Evolutionary conservation across 805 yeast species (phyloP).

Genomic region (Lipomyces orientalis): DNA sequence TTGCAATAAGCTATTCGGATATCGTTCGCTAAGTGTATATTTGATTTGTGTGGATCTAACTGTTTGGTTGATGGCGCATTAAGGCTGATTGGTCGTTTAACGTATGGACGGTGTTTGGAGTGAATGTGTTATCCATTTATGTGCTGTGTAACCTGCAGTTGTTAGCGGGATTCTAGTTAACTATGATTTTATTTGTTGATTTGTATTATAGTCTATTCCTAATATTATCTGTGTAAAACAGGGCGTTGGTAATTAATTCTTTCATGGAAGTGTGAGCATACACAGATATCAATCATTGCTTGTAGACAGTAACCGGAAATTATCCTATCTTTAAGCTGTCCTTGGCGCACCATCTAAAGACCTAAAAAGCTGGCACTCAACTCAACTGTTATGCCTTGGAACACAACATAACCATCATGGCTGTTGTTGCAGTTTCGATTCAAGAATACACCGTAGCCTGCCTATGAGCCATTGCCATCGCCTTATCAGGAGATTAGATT

Average conservation of each 20-base stretch:
- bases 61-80: conserved; percentile 5
- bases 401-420: too few relatives aligned
- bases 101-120: not conserved
- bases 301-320: too few relatives aligned
- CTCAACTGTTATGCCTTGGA: too few relatives aligned
- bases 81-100: not conserved
- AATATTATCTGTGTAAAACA: not conserved
- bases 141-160: not conserved
- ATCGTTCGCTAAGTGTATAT: not conserved
- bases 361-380: too few relatives aligned
- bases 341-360: too few relatives aligned
- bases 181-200: not conserved
- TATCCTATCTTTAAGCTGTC: too few relatives aligned
- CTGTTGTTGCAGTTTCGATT: too few relatives aligned
- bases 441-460: too few relatives aligned
- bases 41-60: not conserved
- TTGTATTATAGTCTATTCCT: not conserved
- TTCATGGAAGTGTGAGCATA: not conserved
- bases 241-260: not conserved
- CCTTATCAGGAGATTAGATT: too few relatives aligned
- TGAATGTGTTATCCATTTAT: not conserved
- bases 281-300: not conserved
- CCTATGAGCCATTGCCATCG: too few relatives aligned
- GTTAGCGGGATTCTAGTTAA: not conserved
- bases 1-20: conserved; percentile 3